These are phyloP conservation scores for Mycogone perniciosa DNA, from an alignment of 2,329 filamentous ascomycete species.

Conservation along the genomic window DNA sequence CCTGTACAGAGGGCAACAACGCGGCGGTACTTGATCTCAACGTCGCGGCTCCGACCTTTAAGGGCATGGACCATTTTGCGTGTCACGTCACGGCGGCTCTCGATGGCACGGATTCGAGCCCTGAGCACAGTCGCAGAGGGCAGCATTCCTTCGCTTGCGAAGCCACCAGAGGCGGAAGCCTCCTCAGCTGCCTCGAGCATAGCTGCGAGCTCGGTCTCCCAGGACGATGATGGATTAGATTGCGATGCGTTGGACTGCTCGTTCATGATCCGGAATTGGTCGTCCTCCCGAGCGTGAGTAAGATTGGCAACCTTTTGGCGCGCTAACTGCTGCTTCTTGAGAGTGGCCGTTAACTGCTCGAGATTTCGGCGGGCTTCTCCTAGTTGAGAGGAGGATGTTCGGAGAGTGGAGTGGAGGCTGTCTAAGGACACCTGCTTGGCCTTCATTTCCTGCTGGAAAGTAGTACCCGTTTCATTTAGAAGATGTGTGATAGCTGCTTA, in stretches of 20 bases:
- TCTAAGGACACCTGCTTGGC: slow-evolving; percentile 81
- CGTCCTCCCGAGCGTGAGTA: slow-evolving; percentile 63
- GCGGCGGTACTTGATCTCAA: slow-evolving; percentile 81
- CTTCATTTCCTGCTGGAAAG: slow-evolving; percentile 74
- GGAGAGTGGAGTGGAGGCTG: slow-evolving; percentile 71
- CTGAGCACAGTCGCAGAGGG: slow-evolving; percentile 57
- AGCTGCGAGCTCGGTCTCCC: slow-evolving; percentile 48
- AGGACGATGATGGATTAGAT: slow-evolving; percentile 42
- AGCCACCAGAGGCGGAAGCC: slow-evolving; percentile 26
- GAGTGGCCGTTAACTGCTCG: slow-evolving; percentile 61
- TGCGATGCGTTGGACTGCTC: slow-evolving; percentile 35
- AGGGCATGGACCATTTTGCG: slow-evolving; percentile 62
- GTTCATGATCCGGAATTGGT: slow-evolving; percentile 47
- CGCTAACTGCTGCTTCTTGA: slow-evolving; percentile 58
- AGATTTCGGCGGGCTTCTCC: slow-evolving; percentile 69
- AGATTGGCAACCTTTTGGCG: slow-evolving; percentile 73
- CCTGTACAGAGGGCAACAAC: slow-evolving; percentile 84
- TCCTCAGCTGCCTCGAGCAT: slow-evolving; percentile 41
- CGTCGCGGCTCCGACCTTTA: slow-evolving; percentile 71
- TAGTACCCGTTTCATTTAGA: slow-evolving; percentile 68
- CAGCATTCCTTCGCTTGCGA: slow-evolving; percentile 38
- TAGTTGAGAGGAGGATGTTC: slow-evolving; percentile 71
- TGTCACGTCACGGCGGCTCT: slow-evolving; percentile 60
- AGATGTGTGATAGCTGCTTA: slow-evolving; percentile 70
- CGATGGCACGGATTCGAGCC: slow-evolving; percentile 64